phyloP scores from a whole-genome alignment of 345 rosid species.

The Citrus glauca region DNA sequence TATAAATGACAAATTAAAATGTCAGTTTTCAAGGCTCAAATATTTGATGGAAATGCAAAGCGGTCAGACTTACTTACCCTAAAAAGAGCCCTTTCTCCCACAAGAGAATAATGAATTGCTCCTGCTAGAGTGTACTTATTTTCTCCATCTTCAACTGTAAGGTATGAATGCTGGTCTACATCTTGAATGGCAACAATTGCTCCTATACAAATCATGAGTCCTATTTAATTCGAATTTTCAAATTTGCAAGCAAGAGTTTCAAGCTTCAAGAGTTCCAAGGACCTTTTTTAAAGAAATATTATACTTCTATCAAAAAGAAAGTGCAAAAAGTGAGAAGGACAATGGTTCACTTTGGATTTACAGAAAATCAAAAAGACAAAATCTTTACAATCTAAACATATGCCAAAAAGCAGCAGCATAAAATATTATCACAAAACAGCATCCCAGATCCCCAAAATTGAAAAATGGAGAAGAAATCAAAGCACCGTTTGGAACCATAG shows the following conservation, averaged over 20 bases:
- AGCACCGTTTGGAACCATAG: conserved; percentile 73
- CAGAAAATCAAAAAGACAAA: neutral
- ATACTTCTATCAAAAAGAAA: neutral
- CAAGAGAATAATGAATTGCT: conserved; percentile 81
- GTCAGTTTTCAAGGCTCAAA: neutral
- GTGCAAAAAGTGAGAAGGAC: neutral
- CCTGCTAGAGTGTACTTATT: conserved; percentile 54
- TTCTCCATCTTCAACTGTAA: conserved; percentile 65
- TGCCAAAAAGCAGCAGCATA: neutral
- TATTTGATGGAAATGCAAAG: neutral
- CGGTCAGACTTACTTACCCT: conserved; percentile 41
- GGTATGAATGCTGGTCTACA: conserved; percentile 76
- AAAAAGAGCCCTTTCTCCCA: conserved; percentile 81
- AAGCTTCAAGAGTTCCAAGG: conserved; percentile 21
- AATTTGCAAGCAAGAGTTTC: conserved; percentile 10
- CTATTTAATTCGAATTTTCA: conserved; percentile 18
- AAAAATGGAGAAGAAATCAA: conserved; percentile 3
- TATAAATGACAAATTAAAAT: neutral
- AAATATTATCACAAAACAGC: neutral
- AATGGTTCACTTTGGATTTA: neutral
- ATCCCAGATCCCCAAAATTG: neutral
- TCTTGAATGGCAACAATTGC: conserved; percentile 87
- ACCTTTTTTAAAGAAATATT: conserved; percentile 37
- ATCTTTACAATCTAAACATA: neutral
- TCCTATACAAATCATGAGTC: conserved; percentile 41